phyloP scores from a whole-genome alignment of 2,329 filamentous ascomycete genomes.

The Penicillium sp. region DNA sequence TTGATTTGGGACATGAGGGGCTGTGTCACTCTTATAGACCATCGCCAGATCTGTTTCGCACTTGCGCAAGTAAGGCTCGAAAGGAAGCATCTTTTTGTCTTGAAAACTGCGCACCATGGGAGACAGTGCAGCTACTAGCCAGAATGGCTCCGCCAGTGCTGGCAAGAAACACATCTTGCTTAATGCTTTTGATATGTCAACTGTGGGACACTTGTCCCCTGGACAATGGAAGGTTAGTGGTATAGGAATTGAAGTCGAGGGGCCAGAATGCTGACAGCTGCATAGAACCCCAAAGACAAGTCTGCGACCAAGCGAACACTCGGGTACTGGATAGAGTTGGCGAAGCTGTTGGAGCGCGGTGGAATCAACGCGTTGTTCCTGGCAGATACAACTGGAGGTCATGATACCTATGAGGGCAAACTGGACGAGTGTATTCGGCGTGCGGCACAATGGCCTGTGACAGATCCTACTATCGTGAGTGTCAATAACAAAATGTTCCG shows the following conservation, averaged over 20 bases:
- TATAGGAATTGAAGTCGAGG: slow-evolving; percentile 1
- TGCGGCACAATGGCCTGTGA: slow-evolving; percentile 65
- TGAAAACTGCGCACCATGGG: slow-evolving; percentile 11
- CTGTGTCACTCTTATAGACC: not conserved
- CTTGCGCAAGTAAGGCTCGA: not conserved
- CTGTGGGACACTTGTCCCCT: slow-evolving; percentile 63
- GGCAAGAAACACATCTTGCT: slow-evolving; percentile 58
- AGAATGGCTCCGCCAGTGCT: slow-evolving; percentile 20
- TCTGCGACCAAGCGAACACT: slow-evolving; percentile 61
- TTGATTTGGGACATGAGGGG: not conserved
- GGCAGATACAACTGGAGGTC: slow-evolving; percentile 64
- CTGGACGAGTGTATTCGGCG: slow-evolving; percentile 61
- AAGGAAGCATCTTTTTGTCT: not conserved
- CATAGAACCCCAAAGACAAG: slow-evolving; percentile 60
- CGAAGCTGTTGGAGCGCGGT: slow-evolving; percentile 61
- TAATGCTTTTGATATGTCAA: slow-evolving; percentile 67
- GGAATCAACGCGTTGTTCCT: slow-evolving; percentile 66
- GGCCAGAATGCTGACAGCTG: not conserved
- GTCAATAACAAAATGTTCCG: not conserved
- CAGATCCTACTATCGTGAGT: slow-evolving; percentile 62
- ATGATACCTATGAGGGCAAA: slow-evolving; percentile 62
- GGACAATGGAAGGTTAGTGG: slow-evolving; percentile 64
- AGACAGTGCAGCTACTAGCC: slow-evolving; percentile 9
- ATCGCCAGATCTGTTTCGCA: not conserved
- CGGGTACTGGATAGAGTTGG: slow-evolving; percentile 64